Base-by-base conservation (phyloP, 768 basidiomycete species). In the Rhodocollybia butyracea region DNA sequence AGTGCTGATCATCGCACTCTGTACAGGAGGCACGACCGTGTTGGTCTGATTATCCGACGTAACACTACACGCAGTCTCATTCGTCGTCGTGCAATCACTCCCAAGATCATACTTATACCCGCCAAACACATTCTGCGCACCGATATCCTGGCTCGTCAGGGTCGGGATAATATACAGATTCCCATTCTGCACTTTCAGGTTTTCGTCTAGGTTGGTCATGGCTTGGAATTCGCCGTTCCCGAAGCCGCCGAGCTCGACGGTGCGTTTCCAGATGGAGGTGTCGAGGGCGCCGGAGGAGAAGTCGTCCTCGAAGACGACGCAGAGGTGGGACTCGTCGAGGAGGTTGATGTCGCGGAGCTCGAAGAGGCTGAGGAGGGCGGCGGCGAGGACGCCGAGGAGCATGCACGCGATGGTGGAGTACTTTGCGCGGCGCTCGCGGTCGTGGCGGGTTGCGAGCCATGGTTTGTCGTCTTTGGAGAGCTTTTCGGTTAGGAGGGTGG, bases 141-240 rank as follows among this genome's bases (percentile, higher is more conserved):
- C 50, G 31, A 43, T 48, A 29, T 70, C 68, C 15, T 53, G 40
- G 1, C 82, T 76, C 0, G 91, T 91, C 55, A 94, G 76, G 5
- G 91, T 92, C 1, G 93, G 92, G 40, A 85, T 78, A 63, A 94
- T 80, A 71, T 91, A 94, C 32, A 94, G 81, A 54, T 82, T 73
- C 6, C 80, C 82, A 67, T 91, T 77, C 41, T 77, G 69, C 41
- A 92, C 70, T 68, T 81, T 90, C 5, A 86, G 78, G 63, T 89
- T 91, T 64, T 80, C 82, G 15, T 74, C 56, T 1, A 76, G 76
- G 11, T 67, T 62, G 1, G 88, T 88, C 2, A 88, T 83, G 81
- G 91, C 91, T 65, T 93, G 82, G 67, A 94, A 94, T 60, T 91
- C 83, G 15, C 78, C 80, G 56, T 86, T 88, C 17, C 89, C 89